Evolutionary conservation across 495 filamentous ascomycete genomes (phyloP), one percentile per base, ranked within the genome.

Genomic region (Letharia columbiana): DNA sequence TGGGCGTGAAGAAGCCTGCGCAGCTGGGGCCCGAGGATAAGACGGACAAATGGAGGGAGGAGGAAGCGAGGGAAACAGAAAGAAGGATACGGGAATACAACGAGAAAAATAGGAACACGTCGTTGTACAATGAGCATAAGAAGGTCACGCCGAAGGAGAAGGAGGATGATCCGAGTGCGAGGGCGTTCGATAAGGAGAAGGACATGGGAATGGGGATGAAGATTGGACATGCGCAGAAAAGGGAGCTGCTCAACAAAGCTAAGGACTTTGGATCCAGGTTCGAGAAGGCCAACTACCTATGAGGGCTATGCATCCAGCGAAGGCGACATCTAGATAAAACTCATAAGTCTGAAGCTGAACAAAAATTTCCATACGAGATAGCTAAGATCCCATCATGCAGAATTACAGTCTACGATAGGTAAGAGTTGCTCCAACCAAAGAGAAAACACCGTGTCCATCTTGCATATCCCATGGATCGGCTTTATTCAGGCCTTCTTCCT

Each of bases 141-240:
- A 62, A 54, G 64, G 44, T 10, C 50, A 41, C 15, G 57, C 47
- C 47, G 44, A 57, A 82, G 35, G 83, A 86, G 69, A 83, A 90
- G 62, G 91, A 94, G 40, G 93, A 98, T 78, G 92, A 98, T 74
- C 94, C 94, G 33, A 95, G 90, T 72, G 85, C 85, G 74, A 80
- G 94, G 67, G 87, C 86, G 12, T 98, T 97, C 79, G 91, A 97
- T 77, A 81, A 84, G 57, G 92, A 98, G 77, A 98, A 97, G 80
- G 94, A 98, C 76, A 94, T 98, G 82, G 88, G 83, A 58, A 79
- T 87, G 13, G 87, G 87, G 15, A 84, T 86, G 4, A 86, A 84
- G 73, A 83, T 97, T 50, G 87, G 86, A n/a, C 76, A 86, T 70
- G 77, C 83, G 28, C 85, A 96, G 80, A 86, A 87, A 68, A 86